phyloP scores from a whole-genome alignment of 78 protist genomes.

The Dictyostelium purpureum region DNA sequence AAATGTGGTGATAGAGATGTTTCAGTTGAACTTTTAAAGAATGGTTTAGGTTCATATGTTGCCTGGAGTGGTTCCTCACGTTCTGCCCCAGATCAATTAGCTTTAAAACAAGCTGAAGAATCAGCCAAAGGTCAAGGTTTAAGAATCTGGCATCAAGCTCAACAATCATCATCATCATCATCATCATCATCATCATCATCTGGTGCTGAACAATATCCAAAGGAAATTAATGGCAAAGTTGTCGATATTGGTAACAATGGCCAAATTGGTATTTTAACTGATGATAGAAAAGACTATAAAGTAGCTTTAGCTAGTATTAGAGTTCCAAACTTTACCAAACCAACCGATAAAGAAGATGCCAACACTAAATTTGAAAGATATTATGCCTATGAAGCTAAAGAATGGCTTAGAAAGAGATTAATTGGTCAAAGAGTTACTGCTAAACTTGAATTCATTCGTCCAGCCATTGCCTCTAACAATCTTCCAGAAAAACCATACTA shows the following conservation, averaged over 20 bases:
- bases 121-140: conserved; percentile 32
- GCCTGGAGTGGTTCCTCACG: conserved; percentile 72
- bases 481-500: conserved; percentile 83
- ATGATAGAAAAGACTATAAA: background rate
- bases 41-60: conserved; percentile 75
- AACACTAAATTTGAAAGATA: conserved; percentile 51
- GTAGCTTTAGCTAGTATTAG: conserved; percentile 37
- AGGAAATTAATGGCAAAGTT: conserved; percentile 73
- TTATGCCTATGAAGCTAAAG: conserved; percentile 79
- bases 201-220: conserved; percentile 29
- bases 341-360: background rate
- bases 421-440: conserved; percentile 70
- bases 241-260: conserved; percentile 63
- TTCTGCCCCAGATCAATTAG: conserved; percentile 36
- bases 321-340: conserved; percentile 11
- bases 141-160: conserved; percentile 51
- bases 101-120: conserved; percentile 61
- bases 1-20: conserved; percentile 62
- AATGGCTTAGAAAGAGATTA: conserved; percentile 72
- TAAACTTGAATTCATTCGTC: conserved; percentile 58
- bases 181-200: background rate
- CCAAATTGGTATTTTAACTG: conserved; percentile 22
- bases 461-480: background rate
- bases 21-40: conserved; percentile 38
- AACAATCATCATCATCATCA: background rate